Conservation (phyloP, 2,329 filamentous ascomycete genomes). For the Piedraia hortae region DNA sequence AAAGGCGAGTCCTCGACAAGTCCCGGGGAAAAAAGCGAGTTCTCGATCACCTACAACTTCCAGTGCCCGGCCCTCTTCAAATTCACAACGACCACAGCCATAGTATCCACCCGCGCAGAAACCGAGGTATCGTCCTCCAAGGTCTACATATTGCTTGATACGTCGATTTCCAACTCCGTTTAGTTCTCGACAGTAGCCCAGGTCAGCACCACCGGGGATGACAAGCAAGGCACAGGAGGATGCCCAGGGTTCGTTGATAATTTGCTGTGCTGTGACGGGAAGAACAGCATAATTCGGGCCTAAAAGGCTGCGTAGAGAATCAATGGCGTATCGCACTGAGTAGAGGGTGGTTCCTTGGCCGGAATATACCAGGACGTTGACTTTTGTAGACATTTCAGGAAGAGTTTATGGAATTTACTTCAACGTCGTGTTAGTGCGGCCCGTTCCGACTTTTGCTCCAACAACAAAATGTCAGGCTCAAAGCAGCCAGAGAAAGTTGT, state of each 20-base stretch:
- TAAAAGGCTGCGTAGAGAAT: conserved; percentile 59
- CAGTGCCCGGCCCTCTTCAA: conserved; percentile 58
- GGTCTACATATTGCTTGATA: conserved; percentile 63
- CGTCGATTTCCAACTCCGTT: conserved; percentile 68
- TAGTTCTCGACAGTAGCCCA: conserved; percentile 65
- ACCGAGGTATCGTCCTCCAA: conserved; percentile 64
- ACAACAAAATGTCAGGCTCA: conserved; percentile 1
- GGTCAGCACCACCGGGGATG: conserved; percentile 78
- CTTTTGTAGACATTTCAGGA: no score
- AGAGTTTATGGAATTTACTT: no score
- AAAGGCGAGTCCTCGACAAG: conserved; percentile 65
- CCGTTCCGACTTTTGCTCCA: background rate
- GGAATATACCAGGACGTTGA: conserved; percentile 86
- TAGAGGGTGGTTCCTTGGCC: conserved; percentile 66
- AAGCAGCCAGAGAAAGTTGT: conserved; percentile 1
- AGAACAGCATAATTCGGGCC: conserved; percentile 84
- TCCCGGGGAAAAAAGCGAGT: conserved; percentile 65
- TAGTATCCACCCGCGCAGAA: conserved; percentile 94
- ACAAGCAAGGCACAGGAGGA: conserved; percentile 69
- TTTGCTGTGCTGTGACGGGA: conserved; percentile 45
- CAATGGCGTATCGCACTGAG: conserved; percentile 71
- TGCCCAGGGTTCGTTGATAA: conserved; percentile 81
- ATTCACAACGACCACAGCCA: conserved; percentile 55
- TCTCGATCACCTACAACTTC: conserved; percentile 71
- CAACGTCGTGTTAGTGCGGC: background rate